A percentile compares a stretch with the other conserved stretches of the same genome.
Conservation (phyloP, 1,284 basidiomycete genomes). For the Schizopora paradoxa region DNA sequence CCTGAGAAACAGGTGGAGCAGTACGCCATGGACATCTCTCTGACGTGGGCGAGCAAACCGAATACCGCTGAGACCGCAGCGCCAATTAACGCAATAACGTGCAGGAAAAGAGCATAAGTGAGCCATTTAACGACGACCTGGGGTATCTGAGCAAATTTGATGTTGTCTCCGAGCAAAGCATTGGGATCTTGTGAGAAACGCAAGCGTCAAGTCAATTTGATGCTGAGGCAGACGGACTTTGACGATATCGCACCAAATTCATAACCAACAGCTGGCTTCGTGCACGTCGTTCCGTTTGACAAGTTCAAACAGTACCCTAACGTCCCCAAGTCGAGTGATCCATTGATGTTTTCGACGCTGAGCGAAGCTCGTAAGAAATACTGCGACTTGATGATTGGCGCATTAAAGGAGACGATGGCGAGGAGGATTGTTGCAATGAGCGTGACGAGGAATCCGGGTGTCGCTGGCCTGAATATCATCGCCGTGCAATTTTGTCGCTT, state of each 20-base stretch:
- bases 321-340: conserved; percentile 75
- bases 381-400: conserved; percentile 78
- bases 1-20: conserved; percentile 80
- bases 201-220: conserved; percentile 13
- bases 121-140: conserved; percentile 80
- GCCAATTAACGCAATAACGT: conserved; percentile 73
- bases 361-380: conserved; percentile 80
- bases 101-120: conserved; percentile 85
- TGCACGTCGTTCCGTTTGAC: conserved; percentile 58
- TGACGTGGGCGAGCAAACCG: conserved; percentile 78
- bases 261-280: conserved; percentile 76
- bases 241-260: conserved; percentile 58
- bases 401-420: conserved; percentile 80
- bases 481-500: too few relatives aligned
- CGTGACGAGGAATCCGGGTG: conserved; percentile 79
- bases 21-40: conserved; percentile 80
- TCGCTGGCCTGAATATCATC: conserved; percentile 61
- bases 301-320: conserved; percentile 76
- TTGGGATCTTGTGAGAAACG: conserved; percentile 61
- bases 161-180: conserved; percentile 62
- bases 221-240: not conserved
- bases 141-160: conserved; percentile 60
- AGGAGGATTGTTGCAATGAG: conserved; percentile 69
- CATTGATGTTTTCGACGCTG: conserved; percentile 41
- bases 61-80: conserved; percentile 71